Evolutionary conservation across 179 eudicot genomes (phyloP).

Genomic region (Drosera spatulata): DNA sequence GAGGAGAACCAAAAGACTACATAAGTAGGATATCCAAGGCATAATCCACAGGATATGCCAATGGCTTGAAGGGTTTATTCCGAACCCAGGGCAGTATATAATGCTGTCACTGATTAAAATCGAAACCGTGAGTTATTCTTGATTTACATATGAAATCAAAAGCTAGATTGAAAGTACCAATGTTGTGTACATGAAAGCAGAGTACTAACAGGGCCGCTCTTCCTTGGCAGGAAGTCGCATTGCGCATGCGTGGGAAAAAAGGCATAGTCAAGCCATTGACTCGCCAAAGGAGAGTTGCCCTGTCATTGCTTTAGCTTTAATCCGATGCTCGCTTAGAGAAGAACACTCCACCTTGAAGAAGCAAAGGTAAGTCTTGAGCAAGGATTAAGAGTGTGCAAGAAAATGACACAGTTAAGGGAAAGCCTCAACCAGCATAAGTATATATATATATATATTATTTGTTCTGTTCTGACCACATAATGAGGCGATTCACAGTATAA

Average conservation of each 20-base stretch:
- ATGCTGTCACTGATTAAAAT: not conserved
- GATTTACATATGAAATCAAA: not conserved
- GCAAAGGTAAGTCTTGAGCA: no score
- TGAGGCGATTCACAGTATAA: no score
- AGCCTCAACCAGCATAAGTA: no score
- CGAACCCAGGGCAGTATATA: not conserved
- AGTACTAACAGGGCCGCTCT: constrained; percentile 17
- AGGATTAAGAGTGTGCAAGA: no score
- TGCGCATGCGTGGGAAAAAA: not conserved
- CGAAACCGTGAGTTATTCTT: not conserved
- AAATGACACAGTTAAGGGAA: no score
- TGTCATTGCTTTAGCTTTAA: constrained; percentile 11
- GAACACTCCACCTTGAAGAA: no score
- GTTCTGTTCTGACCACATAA: no score
- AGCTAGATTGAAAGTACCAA: not conserved
- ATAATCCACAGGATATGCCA: not conserved
- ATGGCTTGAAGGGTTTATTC: not conserved
- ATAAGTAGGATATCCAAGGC: not conserved
- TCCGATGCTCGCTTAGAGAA: not conserved
- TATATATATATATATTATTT: no score
- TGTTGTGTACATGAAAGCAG: not conserved
- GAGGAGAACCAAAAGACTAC: not conserved
- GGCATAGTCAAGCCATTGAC: not conserved
- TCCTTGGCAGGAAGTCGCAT: constrained; percentile 22
- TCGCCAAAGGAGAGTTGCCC: constrained; percentile 66